Base-by-base conservation (phyloP, 495 filamentous ascomycete genomes). In the Hypoxylon fragiforme region DNA sequence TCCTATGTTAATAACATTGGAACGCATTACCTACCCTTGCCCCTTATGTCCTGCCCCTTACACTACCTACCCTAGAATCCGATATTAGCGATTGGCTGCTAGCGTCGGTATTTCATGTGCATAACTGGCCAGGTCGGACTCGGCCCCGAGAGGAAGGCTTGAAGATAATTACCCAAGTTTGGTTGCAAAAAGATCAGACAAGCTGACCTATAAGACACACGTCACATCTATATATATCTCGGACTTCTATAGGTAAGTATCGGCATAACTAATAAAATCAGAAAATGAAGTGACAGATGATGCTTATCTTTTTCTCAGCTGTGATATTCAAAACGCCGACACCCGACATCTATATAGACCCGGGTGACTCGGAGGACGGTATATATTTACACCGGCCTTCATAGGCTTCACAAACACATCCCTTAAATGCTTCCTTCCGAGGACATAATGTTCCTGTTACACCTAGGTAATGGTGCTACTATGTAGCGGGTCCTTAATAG, bases 81-180 rank as follows among this genome's bases (percentile, higher is more conserved):
- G n/a, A n/a, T 28, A 28, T 4, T 4, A 28, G 24, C 24, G 24
- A 9, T 28, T 28, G 9, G 24, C 9, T 28, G 24, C 24, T 9
- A 9, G 9, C 4, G 24, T 28, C 24, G 24, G 4, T 9, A 28
- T 28, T n/a, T 28, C 24, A 28, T 9, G 9, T 28, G 24, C 24
- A 28, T 28, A 28, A 9, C 24, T n/a, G n/a, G n/a, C n/a, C n/a
- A n/a, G n/a, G n/a, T n/a, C n/a, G n/a, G 24, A 13, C 11, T 61
- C 57, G 57, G 57, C 55, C 57, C 57, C 57, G 57, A 61, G 19
- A 32, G 15, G 22, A 42, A 61, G 46, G 57, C 51, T 51, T 18
- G 0, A 41, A n/a, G n/a, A n/a, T n/a, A n/a, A n/a, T n/a, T 18
- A 15, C 36, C 54, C 22, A 24, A 26, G 32, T 11, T 15, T 21